Conservation (phyloP, 75 land plant species). For the Pinus albicaulis region DNA sequence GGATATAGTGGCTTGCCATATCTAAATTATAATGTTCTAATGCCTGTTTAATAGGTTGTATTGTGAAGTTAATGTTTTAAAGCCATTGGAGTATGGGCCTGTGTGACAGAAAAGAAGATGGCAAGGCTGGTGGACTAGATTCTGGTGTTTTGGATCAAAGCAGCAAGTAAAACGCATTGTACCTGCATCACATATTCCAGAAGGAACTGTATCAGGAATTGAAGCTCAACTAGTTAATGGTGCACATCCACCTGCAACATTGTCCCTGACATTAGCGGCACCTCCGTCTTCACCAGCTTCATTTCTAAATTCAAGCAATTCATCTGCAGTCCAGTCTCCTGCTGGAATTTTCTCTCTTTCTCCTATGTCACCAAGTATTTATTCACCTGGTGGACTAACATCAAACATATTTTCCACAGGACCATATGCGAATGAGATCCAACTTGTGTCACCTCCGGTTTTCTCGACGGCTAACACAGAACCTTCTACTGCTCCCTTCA, state of each 20-base stretch:
- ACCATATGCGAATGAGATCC: conserved; percentile 85
- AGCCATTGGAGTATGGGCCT: no score
- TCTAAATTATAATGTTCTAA: no score
- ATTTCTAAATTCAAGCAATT: conserved; percentile 65
- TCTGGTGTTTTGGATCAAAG: conserved; percentile 74
- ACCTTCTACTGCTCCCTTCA: conserved; percentile 93
- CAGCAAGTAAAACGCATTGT: conserved; percentile 51
- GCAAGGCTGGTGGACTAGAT: conserved; percentile 53
- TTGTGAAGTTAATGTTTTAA: no score
- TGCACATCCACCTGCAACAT: conserved; percentile 17
- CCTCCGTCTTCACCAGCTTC: conserved; percentile 94
- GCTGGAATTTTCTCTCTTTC: conserved; percentile 46
- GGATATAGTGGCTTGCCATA: no score
- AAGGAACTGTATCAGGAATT: conserved; percentile 28
- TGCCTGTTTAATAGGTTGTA: no score
- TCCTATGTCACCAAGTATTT: conserved; percentile 46
- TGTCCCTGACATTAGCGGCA: conserved; percentile 46
- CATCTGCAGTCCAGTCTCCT: conserved; percentile 69
- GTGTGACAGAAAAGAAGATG: conserved; percentile 61
- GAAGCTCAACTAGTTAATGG: conserved; percentile 26
- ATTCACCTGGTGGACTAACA: conserved; percentile 49
- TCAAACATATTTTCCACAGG: conserved; percentile 66
- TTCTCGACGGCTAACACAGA: conserved; percentile 85
- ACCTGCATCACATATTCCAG: conserved; percentile 59
- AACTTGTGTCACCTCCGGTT: conserved; percentile 83